phyloP scores from a whole-genome alignment of 1,139 yeast species.

The Taphrina deformans region DNA sequence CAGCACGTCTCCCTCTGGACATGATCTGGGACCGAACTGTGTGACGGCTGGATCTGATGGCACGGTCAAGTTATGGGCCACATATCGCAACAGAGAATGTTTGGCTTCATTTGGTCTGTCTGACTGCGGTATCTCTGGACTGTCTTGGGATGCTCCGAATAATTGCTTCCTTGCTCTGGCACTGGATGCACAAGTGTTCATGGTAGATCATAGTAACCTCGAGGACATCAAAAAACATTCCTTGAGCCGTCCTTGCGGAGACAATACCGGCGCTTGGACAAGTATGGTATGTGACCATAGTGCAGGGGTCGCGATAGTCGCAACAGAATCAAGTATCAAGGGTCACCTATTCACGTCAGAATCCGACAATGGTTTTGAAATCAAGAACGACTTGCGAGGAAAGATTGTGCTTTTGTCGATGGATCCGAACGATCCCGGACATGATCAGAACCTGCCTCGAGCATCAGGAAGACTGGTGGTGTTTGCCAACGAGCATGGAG shows the following conservation, averaged over 20 bases:
- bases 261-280: background rate
- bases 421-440: background rate
- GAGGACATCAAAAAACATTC: background rate
- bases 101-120: background rate
- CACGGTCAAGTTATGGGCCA: constrained; percentile 7
- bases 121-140: background rate
- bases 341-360: background rate
- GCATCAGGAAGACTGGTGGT: background rate
- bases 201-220: background rate
- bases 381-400: background rate
- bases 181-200: background rate
- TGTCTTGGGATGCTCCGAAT: background rate
- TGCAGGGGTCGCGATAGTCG: background rate
- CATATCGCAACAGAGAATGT: background rate
- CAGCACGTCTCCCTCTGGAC: background rate
- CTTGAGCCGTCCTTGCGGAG: background rate
- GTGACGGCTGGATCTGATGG: constrained; percentile 5
- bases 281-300: background rate
- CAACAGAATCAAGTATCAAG: background rate
- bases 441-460: background rate
- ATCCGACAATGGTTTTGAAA: background rate
- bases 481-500: background rate
- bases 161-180: background rate
- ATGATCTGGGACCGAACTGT: background rate
- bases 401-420: background rate